phyloP scores from a whole-genome alignment of 495 filamentous ascomycete species.

The Penicillium manginii region DNA sequence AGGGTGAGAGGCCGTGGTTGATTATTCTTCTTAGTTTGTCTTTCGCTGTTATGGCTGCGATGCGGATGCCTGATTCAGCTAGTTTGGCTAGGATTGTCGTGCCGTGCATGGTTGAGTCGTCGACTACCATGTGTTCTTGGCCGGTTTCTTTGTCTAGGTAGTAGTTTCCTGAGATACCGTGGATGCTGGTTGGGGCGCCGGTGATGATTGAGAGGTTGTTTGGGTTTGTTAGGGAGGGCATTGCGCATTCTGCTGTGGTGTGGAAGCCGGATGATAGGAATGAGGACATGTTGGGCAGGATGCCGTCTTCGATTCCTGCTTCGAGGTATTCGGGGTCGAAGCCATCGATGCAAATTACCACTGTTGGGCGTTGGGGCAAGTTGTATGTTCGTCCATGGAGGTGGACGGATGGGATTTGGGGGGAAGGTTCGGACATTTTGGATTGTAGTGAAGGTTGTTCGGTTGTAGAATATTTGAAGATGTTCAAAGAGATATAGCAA shows the following conservation, averaged over 20 bases:
- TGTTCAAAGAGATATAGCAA: too few species aligned
- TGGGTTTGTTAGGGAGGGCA: slow-evolving; percentile 1
- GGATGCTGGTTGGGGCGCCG: background rate
- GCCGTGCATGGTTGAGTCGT: background rate
- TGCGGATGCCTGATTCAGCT: background rate
- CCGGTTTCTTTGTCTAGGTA: slow-evolving; percentile 4
- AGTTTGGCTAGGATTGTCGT: slow-evolving; percentile 1
- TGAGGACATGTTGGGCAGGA: background rate
- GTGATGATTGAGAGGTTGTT: slow-evolving; percentile 6
- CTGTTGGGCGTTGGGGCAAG: slow-evolving; percentile 3
- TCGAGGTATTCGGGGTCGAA: slow-evolving; percentile 10
- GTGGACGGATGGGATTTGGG: slow-evolving; percentile 1
- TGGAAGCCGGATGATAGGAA: slow-evolving; percentile 1
- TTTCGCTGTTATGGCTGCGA: background rate
- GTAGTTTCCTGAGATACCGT: slow-evolving; percentile 1
- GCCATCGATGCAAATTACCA: slow-evolving; percentile 9
- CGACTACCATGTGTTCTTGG: background rate
- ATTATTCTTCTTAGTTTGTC: background rate
- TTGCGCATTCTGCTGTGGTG: background rate
- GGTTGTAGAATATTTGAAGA: background rate
- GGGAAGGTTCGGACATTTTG: background rate
- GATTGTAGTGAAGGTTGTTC: background rate
- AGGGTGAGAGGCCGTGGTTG: background rate
- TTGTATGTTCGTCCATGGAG: slow-evolving; percentile 10
- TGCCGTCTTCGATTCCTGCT: slow-evolving; percentile 3